Conservation (phyloP, 257 asterid species). For the Solanum lycopersicoides region DNA sequence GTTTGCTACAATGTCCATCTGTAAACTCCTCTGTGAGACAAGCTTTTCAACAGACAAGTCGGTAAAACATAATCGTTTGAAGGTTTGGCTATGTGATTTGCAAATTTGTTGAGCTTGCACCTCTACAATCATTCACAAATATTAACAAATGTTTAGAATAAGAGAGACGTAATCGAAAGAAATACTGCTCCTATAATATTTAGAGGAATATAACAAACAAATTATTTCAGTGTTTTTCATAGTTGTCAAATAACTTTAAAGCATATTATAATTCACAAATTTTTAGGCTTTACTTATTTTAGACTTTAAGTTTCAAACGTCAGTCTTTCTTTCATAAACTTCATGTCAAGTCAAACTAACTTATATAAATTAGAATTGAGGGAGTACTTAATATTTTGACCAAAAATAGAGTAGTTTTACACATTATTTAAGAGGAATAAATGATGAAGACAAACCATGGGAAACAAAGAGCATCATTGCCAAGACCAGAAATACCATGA, state of each 20-base stretch:
- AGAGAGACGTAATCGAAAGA: background rate
- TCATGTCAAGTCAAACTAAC: too few relatives aligned
- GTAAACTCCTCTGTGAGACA: background rate
- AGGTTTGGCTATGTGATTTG: background rate
- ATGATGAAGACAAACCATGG: too few relatives aligned
- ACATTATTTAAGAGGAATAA: too few relatives aligned
- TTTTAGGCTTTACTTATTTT: too few relatives aligned
- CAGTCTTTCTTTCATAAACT: too few relatives aligned
- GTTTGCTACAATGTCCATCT: background rate
- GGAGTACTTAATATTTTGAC: too few relatives aligned
- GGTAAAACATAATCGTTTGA: background rate
- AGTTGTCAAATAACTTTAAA: background rate
- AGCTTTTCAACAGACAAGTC: background rate
- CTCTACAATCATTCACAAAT: background rate
- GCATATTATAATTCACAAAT: background rate
- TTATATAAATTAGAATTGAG: too few relatives aligned
- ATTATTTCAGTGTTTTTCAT: background rate
- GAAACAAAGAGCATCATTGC: too few relatives aligned
- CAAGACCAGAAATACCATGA: too few relatives aligned
- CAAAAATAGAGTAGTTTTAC: too few relatives aligned
- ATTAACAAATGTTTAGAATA: background rate
- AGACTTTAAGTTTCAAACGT: too few relatives aligned
- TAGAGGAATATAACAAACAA: background rate
- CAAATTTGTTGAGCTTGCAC: background rate
- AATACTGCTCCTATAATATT: background rate